Conservation (phyloP, 805 yeast genomes). For the Kodamaea kaohsiungensis region DNA sequence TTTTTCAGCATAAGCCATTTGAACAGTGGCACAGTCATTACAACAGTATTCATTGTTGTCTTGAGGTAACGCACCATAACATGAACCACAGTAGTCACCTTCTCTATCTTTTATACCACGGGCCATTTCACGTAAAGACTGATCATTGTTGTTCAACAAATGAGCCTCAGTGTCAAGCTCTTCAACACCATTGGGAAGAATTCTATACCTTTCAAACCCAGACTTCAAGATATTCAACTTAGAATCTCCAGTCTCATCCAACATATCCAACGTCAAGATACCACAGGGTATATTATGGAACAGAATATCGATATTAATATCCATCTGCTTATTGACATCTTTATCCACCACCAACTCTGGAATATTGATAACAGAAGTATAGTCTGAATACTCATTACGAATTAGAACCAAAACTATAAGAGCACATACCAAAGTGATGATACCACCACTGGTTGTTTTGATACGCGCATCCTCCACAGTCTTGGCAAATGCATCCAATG, state of each 20-base stretch:
- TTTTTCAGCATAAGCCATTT: slow-evolving; percentile 69
- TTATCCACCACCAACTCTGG: slow-evolving; percentile 92
- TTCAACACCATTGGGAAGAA: slow-evolving; percentile 39
- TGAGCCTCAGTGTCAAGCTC: slow-evolving; percentile 8
- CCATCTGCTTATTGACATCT: slow-evolving; percentile 71
- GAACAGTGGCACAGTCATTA: slow-evolving; percentile 81
- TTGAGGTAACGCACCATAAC: slow-evolving; percentile 83
- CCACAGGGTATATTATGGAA: slow-evolving; percentile 90
- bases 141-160: slow-evolving; percentile 17
- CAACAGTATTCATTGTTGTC: slow-evolving; percentile 64
- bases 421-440: slow-evolving; percentile 74
- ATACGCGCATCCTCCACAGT: slow-evolving; percentile 92
- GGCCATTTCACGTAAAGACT: slow-evolving; percentile 31
- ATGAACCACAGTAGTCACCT: slow-evolving; percentile 73
- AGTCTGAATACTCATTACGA: slow-evolving; percentile 74
- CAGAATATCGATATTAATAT: slow-evolving; percentile 76
- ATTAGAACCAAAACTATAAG: slow-evolving; percentile 62
- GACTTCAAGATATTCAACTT: slow-evolving; percentile 70
- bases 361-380: slow-evolving; percentile 61
- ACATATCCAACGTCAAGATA: slow-evolving; percentile 73
- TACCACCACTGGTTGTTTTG: slow-evolving; percentile 86
- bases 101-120: slow-evolving; percentile 32
- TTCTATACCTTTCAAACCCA: slow-evolving; percentile 71
- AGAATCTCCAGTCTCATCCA: slow-evolving; percentile 86
- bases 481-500: slow-evolving; percentile 88